A percentile compares a stretch with the other conserved stretches of the same genome.
These are phyloP conservation scores for Phoma herbarum DNA, from an alignment of 2,329 filamentous ascomycete species.

Conservation along the genomic window DNA sequence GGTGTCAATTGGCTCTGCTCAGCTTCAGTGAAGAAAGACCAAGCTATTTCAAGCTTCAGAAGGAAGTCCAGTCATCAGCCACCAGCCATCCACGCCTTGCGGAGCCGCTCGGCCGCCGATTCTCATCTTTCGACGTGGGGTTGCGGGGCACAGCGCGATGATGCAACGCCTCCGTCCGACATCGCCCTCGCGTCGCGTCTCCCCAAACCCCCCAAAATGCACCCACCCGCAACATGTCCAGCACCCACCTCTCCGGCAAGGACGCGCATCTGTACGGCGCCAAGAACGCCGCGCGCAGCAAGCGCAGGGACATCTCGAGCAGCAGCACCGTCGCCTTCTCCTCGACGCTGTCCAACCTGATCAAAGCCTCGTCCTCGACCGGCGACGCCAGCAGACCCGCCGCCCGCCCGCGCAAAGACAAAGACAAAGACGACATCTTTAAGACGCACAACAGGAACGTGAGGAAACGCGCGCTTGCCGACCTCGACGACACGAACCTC, in stretches of 20 bases:
- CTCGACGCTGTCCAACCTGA: conserved; percentile 84
- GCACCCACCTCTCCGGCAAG: conserved; percentile 47
- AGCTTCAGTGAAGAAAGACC: conserved; percentile 12
- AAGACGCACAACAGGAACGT: conserved; percentile 69
- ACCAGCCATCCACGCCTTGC: conserved; percentile 4
- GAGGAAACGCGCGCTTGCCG: conserved; percentile 69
- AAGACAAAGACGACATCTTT: conserved; percentile 77
- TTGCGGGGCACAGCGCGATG: conserved; percentile 15
- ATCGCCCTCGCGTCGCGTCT: conserved; percentile 29
- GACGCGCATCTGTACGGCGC: conserved; percentile 81
- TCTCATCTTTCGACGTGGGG: conserved; percentile 19
- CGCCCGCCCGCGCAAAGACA: conserved; percentile 63
- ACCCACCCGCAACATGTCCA: conserved; percentile 8
- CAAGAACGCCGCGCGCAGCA: conserved; percentile 64
- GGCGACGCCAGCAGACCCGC: conserved; percentile 52
- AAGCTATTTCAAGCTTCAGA: background rate
- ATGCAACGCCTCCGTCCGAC: conserved; percentile 38
- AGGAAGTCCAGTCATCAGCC: conserved; percentile 6
- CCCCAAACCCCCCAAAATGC: conserved; percentile 1
- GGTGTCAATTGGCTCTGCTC: conserved; percentile 19
- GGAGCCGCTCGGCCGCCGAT: conserved; percentile 17
- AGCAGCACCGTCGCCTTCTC: conserved; percentile 83
- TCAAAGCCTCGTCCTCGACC: conserved; percentile 59
- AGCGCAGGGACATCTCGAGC: conserved; percentile 71
- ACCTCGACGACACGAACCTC: conserved; percentile 64